Conservation (phyloP, 1,139 yeast species). For the Candida sp. region DNA sequence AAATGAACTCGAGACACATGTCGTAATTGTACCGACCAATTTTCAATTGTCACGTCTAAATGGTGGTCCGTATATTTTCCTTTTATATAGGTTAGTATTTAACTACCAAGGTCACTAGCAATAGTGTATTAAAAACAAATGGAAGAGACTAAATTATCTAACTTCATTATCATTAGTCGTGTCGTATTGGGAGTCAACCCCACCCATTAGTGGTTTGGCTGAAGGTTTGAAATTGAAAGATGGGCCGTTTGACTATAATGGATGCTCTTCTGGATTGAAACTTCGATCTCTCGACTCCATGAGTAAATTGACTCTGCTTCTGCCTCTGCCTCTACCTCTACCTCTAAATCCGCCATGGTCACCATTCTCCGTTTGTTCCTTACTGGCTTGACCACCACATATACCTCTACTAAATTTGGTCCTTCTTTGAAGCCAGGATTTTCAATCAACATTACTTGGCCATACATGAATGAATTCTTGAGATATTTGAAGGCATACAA, state of each 20-base stretch:
- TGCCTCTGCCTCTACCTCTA: constrained; percentile 21
- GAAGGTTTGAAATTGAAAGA: constrained; percentile 14
- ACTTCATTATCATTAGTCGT: too few species aligned
- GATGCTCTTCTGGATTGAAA: constrained; percentile 10
- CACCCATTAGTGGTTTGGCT: constrained; percentile 11
- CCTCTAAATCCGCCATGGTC: constrained; percentile 29
- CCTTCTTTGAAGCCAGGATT: constrained; percentile 97
- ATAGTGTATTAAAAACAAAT: too few species aligned
- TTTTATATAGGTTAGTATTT: too few species aligned
- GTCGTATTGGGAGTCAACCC: too few species aligned
- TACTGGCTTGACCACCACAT: constrained; percentile 77
- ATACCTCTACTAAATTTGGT: constrained; percentile 87
- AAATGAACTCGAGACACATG: too few species aligned
- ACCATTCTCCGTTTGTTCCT: constrained; percentile 25
- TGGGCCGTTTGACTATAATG: constrained; percentile 17
- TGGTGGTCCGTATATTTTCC: too few species aligned
- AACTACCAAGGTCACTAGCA: too few species aligned
- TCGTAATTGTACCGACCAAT: too few species aligned
- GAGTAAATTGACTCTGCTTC: constrained; percentile 14
- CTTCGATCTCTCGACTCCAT: constrained; percentile 9
- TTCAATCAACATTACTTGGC: constrained; percentile 75
- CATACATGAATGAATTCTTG: constrained; percentile 78
- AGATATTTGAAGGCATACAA: constrained; percentile 78
- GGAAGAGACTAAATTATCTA: too few species aligned
- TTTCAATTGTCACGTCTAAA: too few species aligned